Evolutionary conservation across 1,139 yeast genomes (phyloP), one percentile per base, ranked within the genome.

Genomic region (Yamadazyma dendronema): DNA sequence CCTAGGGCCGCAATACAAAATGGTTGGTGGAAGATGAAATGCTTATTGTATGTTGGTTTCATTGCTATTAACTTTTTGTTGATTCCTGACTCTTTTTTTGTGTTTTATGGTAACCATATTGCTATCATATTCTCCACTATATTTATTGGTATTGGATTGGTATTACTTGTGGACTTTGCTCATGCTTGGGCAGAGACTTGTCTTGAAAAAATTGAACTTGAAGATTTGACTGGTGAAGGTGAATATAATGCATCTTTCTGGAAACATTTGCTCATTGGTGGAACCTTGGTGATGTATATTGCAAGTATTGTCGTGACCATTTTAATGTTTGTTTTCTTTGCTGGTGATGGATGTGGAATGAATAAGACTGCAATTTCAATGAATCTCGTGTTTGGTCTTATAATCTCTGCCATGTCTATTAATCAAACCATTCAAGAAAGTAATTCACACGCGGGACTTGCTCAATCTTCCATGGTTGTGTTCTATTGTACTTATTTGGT

Each of bases 151-250:
- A 88, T 92, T 44, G 98, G 98, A 0, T 72, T 94, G 41, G 86
- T 94, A 9, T 70, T 94, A 35, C 65, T 94, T 37, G 97, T 94
- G 22, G 98, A 94, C 61, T 92, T 89, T 71, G 97, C 98, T 10
- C 98, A 94, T 61, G 94, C 94, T 42, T 94, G 97, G 97, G 97
- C 98, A 0, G 99, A 94, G 54, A 87, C 85, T 9, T 94, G 98
- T 57, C 74, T 92, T 39, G 92, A 84, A 48, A 87, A 88, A 53
- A 88, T 92, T 34, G 97, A 92, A 58, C 72, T 77, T 48, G 94
- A 85, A 49, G 96, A 90, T 45, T 84, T 90, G 35, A 77, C 80
- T 3, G 74, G 74, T 11, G 74, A 65, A 42, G 73, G 72, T n/a
- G 73, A 65, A 38, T 61, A 58, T 35, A 64, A 59, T 42, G 71